phyloP scores from a whole-genome alignment of 257 asterid species.

The Primulina eburnea region DNA sequence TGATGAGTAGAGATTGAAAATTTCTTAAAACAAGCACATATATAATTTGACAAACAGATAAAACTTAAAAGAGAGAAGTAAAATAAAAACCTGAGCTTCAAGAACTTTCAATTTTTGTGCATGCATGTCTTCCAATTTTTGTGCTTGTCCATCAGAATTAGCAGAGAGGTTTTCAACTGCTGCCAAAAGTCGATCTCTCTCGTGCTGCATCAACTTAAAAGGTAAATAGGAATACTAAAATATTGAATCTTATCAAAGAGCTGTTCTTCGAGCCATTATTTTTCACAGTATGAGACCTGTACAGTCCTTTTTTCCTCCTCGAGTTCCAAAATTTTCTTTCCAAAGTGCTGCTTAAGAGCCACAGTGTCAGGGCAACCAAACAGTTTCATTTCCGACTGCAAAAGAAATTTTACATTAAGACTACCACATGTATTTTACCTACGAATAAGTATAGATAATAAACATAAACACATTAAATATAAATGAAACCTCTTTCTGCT shows the following conservation, averaged over 20 bases:
- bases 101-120: constrained; percentile 78
- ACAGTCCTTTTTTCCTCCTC: constrained; percentile 93
- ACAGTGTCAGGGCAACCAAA: constrained; percentile 77
- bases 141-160: constrained; percentile 85
- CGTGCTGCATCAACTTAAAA: constrained; percentile 46
- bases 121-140: constrained; percentile 79
- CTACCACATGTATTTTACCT: neutral
- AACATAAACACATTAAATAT: neutral
- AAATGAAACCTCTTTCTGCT: constrained; percentile 78
- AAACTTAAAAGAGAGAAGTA: neutral
- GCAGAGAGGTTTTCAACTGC: constrained; percentile 95
- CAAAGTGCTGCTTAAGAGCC: constrained; percentile 95
- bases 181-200: constrained; percentile 75
- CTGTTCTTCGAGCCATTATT: constrained; percentile 12
- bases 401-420: constrained; percentile 21
- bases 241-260: constrained; percentile 8
- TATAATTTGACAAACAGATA: neutral
- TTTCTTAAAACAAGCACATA: constrained; percentile 10
- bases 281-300: constrained; percentile 49
- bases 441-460: neutral
- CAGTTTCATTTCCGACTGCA: constrained; percentile 93
- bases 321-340: constrained; percentile 86
- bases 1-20: constrained; percentile 27
- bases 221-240: constrained; percentile 24
- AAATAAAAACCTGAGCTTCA: constrained; percentile 72